Evolutionary conservation across 2,329 filamentous ascomycete species (phyloP), one percentile per base, ranked within the genome.

Genomic region (Monilinia vaccinii-corymbosi): DNA sequence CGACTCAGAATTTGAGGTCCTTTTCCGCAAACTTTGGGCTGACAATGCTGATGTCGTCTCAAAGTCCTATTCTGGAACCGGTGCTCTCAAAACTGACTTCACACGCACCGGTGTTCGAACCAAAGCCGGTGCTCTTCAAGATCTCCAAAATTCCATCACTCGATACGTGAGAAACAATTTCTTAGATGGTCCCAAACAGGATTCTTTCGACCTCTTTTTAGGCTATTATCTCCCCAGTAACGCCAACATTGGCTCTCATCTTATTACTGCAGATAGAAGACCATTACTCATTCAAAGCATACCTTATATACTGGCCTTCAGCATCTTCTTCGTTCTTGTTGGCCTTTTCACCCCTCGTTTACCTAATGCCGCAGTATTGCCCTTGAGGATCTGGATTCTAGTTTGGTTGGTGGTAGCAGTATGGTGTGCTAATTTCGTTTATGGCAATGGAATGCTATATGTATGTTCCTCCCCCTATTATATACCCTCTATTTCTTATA

Each of bases 11-110:
- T 99, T 99, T 72, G 92, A 97, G 74, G 80, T 88, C 68, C 78
- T 97, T 61, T 99, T 97, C 83, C 90, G 94, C 66, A 97, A 97
- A 74, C 80, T 97, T 18, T 99, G 94, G 94, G 94, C 94, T 34
- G 94, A 99, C 75, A 99, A 99, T 70, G 94, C 95, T 60, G 94
- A 99, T 73, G 88, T 95, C 28, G 92, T 99, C 38, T 96, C 92
- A 21, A 87, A 84, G 67, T 87, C 91, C 0, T 99, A 99, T 74
- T 94, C 94, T 1, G 94, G 94, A 59, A 99, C 95, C 0, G 95
- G 94, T 3, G 94, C 94, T 56, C 84, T 99, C 77, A 99, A 99
- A 81, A 99, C 94, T 0, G 95, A 99, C 73, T 91, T 97, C 69
- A 99, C 94, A 2, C 87, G 94, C n/a, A 91, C 91, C 1, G 95